Percentiles rank a stretch among this genome's conserved stretches.
phyloP scores from a whole-genome alignment of 2,329 filamentous ascomycete species.

The Microdochium paspali region DNA sequence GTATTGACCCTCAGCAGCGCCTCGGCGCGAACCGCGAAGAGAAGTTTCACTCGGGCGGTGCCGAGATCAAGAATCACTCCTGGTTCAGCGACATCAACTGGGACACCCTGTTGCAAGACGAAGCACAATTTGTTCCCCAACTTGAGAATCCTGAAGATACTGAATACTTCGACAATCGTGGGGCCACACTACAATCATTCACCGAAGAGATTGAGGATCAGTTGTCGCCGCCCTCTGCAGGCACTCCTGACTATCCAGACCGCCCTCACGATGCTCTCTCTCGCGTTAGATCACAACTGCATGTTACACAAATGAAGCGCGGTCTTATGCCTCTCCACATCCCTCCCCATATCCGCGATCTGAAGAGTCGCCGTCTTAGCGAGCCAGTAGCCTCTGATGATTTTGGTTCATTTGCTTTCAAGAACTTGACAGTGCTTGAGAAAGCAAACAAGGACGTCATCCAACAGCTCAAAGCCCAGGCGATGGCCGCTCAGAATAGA shows the following conservation, averaged over 20 bases:
- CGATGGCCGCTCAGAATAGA: constrained; percentile 60
- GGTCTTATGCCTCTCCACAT: constrained; percentile 94
- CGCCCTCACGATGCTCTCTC: constrained; percentile 92
- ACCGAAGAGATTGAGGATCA: constrained; percentile 92
- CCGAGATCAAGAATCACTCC: constrained; percentile 79
- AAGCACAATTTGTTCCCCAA: constrained; percentile 89
- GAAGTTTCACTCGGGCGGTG: constrained; percentile 72
- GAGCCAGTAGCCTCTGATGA: constrained; percentile 85
- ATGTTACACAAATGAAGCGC: constrained; percentile 75
- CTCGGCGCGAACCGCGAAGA: constrained; percentile 81
- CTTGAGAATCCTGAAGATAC: constrained; percentile 94
- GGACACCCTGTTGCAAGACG: constrained; percentile 86
- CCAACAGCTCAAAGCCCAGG: constrained; percentile 87
- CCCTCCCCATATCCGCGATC: constrained; percentile 88
- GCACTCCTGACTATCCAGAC: constrained; percentile 71
- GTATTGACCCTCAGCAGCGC: constrained; percentile 70
- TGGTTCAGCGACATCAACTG: constrained; percentile 88
- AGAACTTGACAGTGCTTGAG: constrained; percentile 91
- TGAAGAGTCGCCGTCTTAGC: constrained; percentile 77
- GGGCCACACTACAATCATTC: constrained; percentile 86
- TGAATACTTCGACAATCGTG: constrained; percentile 91
- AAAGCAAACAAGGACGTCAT: constrained; percentile 99
- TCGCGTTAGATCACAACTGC: constrained; percentile 66
- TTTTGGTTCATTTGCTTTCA: constrained; percentile 94
- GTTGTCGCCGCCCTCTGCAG: constrained; percentile 60